Evolutionary conservation across 1,284 basidiomycete genomes (phyloP).

Genomic region (Blastosporella zonata): DNA sequence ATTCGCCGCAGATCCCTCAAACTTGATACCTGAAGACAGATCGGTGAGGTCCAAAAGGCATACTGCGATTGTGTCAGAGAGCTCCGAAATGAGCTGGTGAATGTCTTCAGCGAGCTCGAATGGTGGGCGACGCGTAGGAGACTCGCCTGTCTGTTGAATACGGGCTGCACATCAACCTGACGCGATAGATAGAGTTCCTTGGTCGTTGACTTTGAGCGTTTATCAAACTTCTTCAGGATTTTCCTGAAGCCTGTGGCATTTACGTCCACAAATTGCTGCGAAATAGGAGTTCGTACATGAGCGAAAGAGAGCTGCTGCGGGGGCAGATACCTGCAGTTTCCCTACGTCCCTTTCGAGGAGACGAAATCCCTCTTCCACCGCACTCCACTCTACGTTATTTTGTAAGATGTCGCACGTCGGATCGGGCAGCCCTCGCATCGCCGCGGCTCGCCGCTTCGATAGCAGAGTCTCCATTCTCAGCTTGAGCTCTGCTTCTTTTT

Average conservation of each 20-base stretch:
- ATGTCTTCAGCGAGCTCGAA: constrained; percentile 8
- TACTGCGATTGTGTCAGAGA: constrained; percentile 92
- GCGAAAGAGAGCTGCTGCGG: constrained; percentile 18
- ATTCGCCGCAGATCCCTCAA: constrained; percentile 59
- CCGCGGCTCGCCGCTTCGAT: constrained; percentile 87
- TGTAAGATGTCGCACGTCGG: constrained; percentile 53
- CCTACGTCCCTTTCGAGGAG: constrained; percentile 94
- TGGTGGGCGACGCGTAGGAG: constrained; percentile 3
- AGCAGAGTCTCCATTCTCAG: constrained; percentile 89
- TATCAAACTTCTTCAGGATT: constrained; percentile 99
- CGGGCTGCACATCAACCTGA: constrained; percentile 98
- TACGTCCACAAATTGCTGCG: constrained; percentile 94
- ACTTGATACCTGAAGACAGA: constrained; percentile 69
- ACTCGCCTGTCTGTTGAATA: constrained; percentile 90
- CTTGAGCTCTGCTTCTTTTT: constrained; percentile 96
- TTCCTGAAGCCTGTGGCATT: constrained; percentile 98
- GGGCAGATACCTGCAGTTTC: constrained; percentile 79
- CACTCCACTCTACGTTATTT: constrained; percentile 86
- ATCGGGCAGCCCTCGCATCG: constrained; percentile 67
- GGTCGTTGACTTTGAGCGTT: constrained; percentile 89
- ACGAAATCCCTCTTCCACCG: constrained; percentile 94
- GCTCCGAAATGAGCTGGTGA: constrained; percentile 83
- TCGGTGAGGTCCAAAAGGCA: constrained; percentile 93
- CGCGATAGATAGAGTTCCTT: constrained; percentile 96
- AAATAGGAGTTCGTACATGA: constrained; percentile 24